Evolutionary conservation across 164 flowering plant species (phyloP), one percentile per base, ranked within the genome.

Genomic region (Paratinospora sagittata): DNA sequence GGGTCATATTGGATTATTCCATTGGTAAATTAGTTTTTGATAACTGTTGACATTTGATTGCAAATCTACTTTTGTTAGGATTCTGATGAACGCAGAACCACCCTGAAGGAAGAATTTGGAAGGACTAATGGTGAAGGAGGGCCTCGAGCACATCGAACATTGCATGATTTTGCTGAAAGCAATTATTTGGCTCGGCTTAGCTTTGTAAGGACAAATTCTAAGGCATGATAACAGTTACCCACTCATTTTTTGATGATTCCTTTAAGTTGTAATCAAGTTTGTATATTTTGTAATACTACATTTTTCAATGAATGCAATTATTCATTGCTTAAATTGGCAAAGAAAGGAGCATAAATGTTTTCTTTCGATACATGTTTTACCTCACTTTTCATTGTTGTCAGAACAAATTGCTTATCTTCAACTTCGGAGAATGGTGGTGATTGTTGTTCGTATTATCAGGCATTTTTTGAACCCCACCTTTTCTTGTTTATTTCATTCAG

Each of bases 131-230:
- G 24, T 71, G 92, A 83, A 69, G 88, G 90, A n/a, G n/a, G n/a
- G 13, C 37, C 79, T 65, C 87, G 93, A 24, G 73, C 81, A 41
- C 85, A 68, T 73, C 87, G 92, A 7, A 83, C 97, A 36, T 76
- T 95, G 39, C 97, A 94, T 81, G 98, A 94, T 87, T 92, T 94
- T 85, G 97, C 98, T 58, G 94, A 88, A 78, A 92, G 87, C 81
- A 86, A 88, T 79, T 95, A 95, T 80, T 75, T 95, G 77, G 80
- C 90, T 68, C 85, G 77, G 47, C 85, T 93, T 61, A 80, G 88
- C 74, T 88, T 83, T 79, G 97, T 90, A 58, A 81, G 83, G 65
- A 88, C 83, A 6, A 74, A 52, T 71, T 66, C 30, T 2, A 60
- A 47, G 27, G 8, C 62, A n/a, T 81, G 78, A 81, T 69, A 76